phyloP scores from a whole-genome alignment of 2,329 filamentous ascomycete genomes.

The Alternaria gansuensis region DNA sequence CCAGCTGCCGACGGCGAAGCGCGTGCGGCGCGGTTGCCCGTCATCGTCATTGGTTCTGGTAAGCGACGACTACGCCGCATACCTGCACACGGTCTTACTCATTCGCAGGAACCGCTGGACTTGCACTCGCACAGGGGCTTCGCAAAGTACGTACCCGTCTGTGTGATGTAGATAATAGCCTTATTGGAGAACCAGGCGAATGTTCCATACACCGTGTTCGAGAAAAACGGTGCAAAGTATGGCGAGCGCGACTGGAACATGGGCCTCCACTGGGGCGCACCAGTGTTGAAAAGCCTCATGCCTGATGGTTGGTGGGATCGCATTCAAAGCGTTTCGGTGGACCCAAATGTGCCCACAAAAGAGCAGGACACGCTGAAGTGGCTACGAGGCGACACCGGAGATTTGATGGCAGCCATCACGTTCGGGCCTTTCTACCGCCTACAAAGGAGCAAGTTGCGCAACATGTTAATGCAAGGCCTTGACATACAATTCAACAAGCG shows the following conservation, averaged over 20 bases:
- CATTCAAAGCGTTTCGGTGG: constrained; percentile 61
- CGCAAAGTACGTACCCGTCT: constrained; percentile 38
- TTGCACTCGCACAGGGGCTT: constrained; percentile 51
- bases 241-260: constrained; percentile 68
- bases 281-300: constrained; percentile 62
- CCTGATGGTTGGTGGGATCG: constrained; percentile 62
- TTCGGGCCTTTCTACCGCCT: constrained; percentile 51
- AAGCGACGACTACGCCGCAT: constrained; percentile 20
- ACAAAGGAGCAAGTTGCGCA: constrained; percentile 47
- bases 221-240: constrained; percentile 61
- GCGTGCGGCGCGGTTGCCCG: constrained; percentile 20
- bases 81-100: constrained; percentile 14
- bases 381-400: constrained; percentile 49
- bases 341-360: constrained; percentile 58
- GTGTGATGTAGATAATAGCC: background rate
- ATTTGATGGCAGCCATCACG: constrained; percentile 46
- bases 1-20: background rate
- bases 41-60: constrained; percentile 50
- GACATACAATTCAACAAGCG: constrained; percentile 53
- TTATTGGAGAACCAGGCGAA: constrained; percentile 37
- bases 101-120: constrained; percentile 46
- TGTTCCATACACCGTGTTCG: constrained; percentile 62
- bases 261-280: constrained; percentile 70
- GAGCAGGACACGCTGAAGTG: constrained; percentile 48
- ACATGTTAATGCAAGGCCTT: constrained; percentile 42